phyloP scores from a whole-genome alignment of 1,139 yeast species.

The Yamadazyma oceani region DNA sequence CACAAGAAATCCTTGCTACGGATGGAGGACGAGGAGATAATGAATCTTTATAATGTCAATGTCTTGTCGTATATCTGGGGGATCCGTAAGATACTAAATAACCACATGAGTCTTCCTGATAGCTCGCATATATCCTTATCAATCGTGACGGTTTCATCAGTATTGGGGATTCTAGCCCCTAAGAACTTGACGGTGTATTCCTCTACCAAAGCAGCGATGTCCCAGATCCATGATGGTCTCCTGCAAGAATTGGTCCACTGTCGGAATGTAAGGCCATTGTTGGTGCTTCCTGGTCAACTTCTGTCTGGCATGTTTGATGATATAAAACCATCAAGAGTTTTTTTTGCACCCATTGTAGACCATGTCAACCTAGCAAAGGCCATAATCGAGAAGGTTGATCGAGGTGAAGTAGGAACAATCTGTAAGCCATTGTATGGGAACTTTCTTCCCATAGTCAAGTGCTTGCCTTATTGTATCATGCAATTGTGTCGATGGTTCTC shows the following conservation, averaged over 20 bases:
- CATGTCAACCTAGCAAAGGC: constrained; percentile 40
- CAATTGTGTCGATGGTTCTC: constrained; percentile 49
- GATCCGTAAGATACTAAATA: constrained; percentile 32
- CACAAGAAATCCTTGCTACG: constrained; percentile 45
- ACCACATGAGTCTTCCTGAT: constrained; percentile 1
- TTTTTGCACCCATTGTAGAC: constrained; percentile 64
- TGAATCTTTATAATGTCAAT: constrained; percentile 51
- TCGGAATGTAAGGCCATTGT: constrained; percentile 38
- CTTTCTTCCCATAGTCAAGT: constrained; percentile 52
- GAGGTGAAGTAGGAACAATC: constrained; percentile 54
- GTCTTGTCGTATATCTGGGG: constrained; percentile 56
- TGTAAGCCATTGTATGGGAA: constrained; percentile 62
- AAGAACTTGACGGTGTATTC: constrained; percentile 63
- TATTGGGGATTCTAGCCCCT: constrained; percentile 73
- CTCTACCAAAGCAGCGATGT: constrained; percentile 63
- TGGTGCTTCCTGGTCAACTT: constrained; percentile 69
- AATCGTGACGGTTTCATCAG: constrained; percentile 65
- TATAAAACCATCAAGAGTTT: constrained; percentile 54
- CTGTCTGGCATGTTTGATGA: constrained; percentile 63
- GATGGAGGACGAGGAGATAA: constrained; percentile 30
- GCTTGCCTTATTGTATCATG: constrained; percentile 52
- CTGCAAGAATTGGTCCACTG: constrained; percentile 43
- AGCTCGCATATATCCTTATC: constrained; percentile 33
- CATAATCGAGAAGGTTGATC: constrained; percentile 40
- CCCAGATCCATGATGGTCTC: constrained; percentile 60